These are phyloP conservation scores for Dictyostelium firmibasis DNA, from an alignment of 78 protist genomes.

Conservation along the genomic window DNA sequence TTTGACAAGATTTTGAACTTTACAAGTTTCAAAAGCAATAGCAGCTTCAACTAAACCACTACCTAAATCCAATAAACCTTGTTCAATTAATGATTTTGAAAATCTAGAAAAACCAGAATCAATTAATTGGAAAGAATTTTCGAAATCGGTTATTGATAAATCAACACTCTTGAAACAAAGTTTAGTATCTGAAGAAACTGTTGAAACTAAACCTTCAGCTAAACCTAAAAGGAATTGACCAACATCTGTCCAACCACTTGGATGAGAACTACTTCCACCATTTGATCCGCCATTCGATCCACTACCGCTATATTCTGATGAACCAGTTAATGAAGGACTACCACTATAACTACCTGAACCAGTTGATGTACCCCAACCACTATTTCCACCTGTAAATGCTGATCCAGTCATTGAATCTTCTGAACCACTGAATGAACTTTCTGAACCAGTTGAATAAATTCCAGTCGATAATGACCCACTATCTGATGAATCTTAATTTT, in stretches of 20 bases:
- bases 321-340: neutral
- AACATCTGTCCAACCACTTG: neutral
- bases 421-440: neutral
- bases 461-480: neutral
- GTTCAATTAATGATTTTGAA: neutral
- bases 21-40: conserved; percentile 21
- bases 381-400: neutral
- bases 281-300: neutral
- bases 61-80: conserved; percentile 31
- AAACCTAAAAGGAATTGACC: conserved; percentile 30
- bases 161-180: neutral
- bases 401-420: neutral
- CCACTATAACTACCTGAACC: neutral
- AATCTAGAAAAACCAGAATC: neutral
- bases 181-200: conserved; percentile 6
- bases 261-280: neutral
- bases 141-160: neutral
- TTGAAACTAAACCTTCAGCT: conserved; percentile 25
- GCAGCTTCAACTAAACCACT: conserved; percentile 12
- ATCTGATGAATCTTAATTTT: neutral
- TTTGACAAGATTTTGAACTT: neutral
- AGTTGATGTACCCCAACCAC: neutral
- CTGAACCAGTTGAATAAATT: neutral
- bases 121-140: neutral
- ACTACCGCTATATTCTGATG: neutral